Conservation (phyloP, 192 early-diverging fungal species). For the Allomyces javanicus region DNA sequence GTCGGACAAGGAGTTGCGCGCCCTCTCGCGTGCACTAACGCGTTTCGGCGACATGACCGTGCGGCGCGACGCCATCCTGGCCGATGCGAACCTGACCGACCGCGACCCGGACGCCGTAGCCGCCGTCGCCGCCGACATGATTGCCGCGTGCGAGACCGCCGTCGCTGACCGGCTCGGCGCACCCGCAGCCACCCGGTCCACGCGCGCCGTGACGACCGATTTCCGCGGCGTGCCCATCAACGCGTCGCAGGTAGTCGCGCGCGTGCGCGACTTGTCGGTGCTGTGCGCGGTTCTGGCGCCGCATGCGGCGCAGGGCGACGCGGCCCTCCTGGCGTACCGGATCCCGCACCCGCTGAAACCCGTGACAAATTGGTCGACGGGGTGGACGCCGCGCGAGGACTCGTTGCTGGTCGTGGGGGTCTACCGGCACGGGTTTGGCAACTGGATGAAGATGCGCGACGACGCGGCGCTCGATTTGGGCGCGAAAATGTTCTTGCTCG, state of each 20-base stretch:
- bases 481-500: constrained; percentile 66
- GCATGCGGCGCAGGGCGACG: constrained; percentile 5
- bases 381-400: constrained; percentile 85
- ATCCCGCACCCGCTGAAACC: constrained; percentile 59
- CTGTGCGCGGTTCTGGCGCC: constrained; percentile 38
- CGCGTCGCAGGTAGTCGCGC: constrained; percentile 53
- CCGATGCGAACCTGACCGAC: constrained; percentile 53
- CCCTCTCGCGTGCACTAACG: constrained; percentile 53
- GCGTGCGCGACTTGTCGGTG: constrained; percentile 50
- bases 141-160: constrained; percentile 23
- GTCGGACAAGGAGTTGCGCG: constrained; percentile 62
- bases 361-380: constrained; percentile 61
- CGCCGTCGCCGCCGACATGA: constrained; percentile 16
- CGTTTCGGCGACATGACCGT: constrained; percentile 66
- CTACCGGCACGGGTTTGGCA: constrained; percentile 81
- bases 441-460: constrained; percentile 66
- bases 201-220: constrained; percentile 17
- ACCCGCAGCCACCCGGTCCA: constrained; percentile 18
- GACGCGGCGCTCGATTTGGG: constrained; percentile 56
- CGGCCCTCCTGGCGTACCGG: constrained; percentile 50
- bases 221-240: constrained; percentile 71
- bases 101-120: constrained; percentile 30
- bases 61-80: constrained; percentile 63
- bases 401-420: constrained; percentile 90
- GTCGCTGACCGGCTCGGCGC: constrained; percentile 11